Base-by-base conservation (phyloP, 2,329 filamentous ascomycete species). In the Fusarium illudens region DNA sequence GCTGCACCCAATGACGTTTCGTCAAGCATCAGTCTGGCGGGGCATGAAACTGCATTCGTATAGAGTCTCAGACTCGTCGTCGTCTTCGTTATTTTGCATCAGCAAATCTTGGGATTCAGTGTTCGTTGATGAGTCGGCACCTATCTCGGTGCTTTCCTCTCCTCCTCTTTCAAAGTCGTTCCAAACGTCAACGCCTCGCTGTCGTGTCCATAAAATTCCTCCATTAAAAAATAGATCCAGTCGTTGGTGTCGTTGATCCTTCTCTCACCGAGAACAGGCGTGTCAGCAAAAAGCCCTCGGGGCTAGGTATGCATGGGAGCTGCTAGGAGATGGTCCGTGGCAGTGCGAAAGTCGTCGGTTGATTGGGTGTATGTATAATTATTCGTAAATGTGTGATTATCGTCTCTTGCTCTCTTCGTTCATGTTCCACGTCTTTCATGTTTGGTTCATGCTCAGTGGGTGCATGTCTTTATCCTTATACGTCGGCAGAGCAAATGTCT, bases 381-480 rank as follows among this genome's bases (percentile, higher is more conserved):
- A 67, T 42, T n/a, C 39, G 22, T 58, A 52, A 33, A 39, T 62
- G 49, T 36, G 49, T 13, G 58, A 68, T 56, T 62, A 20, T 54
- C 33, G 57, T 49, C 54, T 36, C 39, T 37, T 69, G 42, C 27
- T n/a, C 48, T 30, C 34, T 46, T 61, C 54, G 53, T 60, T 44
- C 20, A 30, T n/a, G 17, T 50, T 10, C 30, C 30, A 27, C 25
- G 5, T 27, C n/a, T 17, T 58, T 79, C 77, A 85, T 79, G 87
- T 83, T 71, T 82, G 80, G 75, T 88, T 87, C 84, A 88, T 86
- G 57, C 80, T 83, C 20, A 88, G 77, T 4, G 86, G 85, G 71
- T 88, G 85, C 75, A 86, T 82, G 55, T 81, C 78, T 49, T 82
- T 79, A 44, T 79, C 29, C 27, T 46, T 68, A 30, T 73, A 62